These are phyloP conservation scores for Leishmania aethiopica DNA, from an alignment of 208 protist genomes.

Conservation along the genomic window DNA sequence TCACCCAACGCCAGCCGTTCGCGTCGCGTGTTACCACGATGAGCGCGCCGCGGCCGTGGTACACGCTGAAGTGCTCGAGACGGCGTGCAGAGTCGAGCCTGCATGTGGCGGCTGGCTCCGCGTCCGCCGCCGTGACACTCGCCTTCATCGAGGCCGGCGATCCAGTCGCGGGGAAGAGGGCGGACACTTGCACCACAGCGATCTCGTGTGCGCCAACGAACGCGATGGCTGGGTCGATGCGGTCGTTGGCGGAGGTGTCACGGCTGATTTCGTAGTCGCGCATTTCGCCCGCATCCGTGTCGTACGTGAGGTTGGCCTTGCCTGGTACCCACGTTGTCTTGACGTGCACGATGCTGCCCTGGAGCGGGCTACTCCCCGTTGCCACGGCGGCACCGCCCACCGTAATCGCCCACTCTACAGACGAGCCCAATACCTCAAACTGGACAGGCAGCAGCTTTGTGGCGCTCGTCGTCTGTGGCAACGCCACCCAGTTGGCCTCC, in stretches of 20 bases:
- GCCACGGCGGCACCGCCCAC: constrained; percentile 21
- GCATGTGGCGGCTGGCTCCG: constrained; percentile 29
- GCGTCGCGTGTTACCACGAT: constrained; percentile 76
- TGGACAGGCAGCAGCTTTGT: constrained; percentile 30
- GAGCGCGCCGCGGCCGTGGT: constrained; percentile 45
- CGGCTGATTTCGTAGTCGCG: constrained; percentile 53
- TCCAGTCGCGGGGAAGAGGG: constrained; percentile 26
- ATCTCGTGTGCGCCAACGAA: constrained; percentile 48
- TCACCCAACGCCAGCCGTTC: constrained; percentile 86
- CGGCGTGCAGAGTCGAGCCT: constrained; percentile 45
- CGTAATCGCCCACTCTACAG: constrained; percentile 35
- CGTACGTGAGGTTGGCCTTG: constrained; percentile 51
- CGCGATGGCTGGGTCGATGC: constrained; percentile 42
- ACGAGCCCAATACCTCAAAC: constrained; percentile 23
- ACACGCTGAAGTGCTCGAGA: constrained; percentile 69
- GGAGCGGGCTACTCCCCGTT: constrained; percentile 24
- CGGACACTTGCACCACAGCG: constrained; percentile 42
- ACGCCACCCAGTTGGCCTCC: constrained; percentile 36
- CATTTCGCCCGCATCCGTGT: constrained; percentile 48
- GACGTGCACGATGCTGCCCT: constrained; percentile 51
- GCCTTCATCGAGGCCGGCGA: constrained; percentile 2
- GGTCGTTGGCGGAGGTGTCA: constrained; percentile 27
- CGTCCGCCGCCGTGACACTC: constrained; percentile 4
- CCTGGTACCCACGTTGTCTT: constrained; percentile 46
- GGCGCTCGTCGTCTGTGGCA: constrained; percentile 21